These are phyloP conservation scores for Yarrowia bubula DNA, from an alignment of 805 yeast species.

Conservation along the genomic window DNA sequence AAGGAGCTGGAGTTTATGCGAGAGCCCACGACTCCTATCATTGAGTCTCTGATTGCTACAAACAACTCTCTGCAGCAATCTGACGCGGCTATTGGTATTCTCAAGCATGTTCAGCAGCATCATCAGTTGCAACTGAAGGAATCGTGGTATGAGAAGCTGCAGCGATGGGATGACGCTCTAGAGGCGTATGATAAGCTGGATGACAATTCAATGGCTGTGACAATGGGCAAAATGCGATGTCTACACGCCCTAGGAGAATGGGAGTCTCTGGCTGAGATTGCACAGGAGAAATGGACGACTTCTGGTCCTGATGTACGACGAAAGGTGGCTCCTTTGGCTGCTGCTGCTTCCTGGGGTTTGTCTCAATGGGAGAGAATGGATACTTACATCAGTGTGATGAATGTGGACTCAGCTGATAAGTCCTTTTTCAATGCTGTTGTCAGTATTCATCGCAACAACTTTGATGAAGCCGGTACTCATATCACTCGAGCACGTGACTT, in stretches of 20 bases:
- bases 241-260: constrained; percentile 98
- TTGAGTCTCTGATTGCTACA: constrained; percentile 86
- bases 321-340: constrained; percentile 93
- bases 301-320: constrained; percentile 72
- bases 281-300: constrained; percentile 78
- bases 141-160: constrained; percentile 96
- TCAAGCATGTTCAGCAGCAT: constrained; percentile 70
- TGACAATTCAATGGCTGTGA: constrained; percentile 67
- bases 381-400: constrained; percentile 84
- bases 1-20: constrained; percentile 92
- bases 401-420: constrained; percentile 86
- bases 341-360: constrained; percentile 98
- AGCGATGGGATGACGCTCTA: constrained; percentile 97
- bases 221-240: constrained; percentile 98
- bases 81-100: constrained; percentile 96
- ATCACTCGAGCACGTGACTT: constrained; percentile 84
- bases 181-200: constrained; percentile 84
- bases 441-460: constrained; percentile 80
- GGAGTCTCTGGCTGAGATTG: constrained; percentile 85
- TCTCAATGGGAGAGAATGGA: constrained; percentile 98
- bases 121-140: constrained; percentile 77
- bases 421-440: constrained; percentile 93
- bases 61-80: constrained; percentile 94
- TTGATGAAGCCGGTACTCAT: constrained; percentile 73
- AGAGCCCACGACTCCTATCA: constrained; percentile 87